A percentile compares a stretch with the other conserved stretches of the same genome.
phyloP scores from a whole-genome alignment of 2,329 filamentous ascomycete genomes.

The Trichoderma sp. region DNA sequence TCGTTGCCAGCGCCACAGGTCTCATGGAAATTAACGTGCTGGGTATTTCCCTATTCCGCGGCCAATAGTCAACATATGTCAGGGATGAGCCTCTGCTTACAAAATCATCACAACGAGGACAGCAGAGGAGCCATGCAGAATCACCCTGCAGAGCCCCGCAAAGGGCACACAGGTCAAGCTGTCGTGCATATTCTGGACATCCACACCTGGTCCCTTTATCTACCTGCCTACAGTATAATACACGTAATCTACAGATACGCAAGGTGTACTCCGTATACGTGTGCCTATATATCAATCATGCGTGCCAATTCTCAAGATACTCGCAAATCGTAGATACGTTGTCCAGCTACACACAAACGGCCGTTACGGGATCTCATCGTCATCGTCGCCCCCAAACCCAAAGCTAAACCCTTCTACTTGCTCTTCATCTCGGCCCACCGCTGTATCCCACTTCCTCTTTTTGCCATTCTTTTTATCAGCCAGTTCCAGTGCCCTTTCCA shows the following conservation, averaged over 20 bases:
- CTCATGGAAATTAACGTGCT: neutral
- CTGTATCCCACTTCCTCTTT: slow-evolving; percentile 83
- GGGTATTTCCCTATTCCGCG: neutral
- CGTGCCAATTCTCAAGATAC: neutral
- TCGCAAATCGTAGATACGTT: neutral
- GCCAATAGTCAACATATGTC: neutral
- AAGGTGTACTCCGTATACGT: neutral
- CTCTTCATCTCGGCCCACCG: slow-evolving; percentile 48
- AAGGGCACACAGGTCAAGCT: neutral
- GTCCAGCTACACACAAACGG: neutral
- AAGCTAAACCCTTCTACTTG: slow-evolving; percentile 29
- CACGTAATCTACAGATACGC: neutral
- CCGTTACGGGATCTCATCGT: slow-evolving; percentile 40
- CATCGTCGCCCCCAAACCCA: slow-evolving; percentile 49
- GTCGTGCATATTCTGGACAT: neutral
- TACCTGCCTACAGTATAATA: neutral
- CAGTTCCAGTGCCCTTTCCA: slow-evolving; percentile 62
- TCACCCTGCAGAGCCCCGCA: neutral
- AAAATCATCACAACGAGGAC: neutral
- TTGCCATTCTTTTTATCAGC: slow-evolving; percentile 62
- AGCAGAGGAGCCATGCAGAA: neutral
- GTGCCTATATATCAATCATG: neutral
- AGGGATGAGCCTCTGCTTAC: neutral
- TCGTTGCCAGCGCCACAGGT: neutral
- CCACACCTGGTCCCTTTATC: neutral